phyloP scores from a whole-genome alignment of 768 basidiomycete species.

The Cantharellus cinnabarinus region DNA sequence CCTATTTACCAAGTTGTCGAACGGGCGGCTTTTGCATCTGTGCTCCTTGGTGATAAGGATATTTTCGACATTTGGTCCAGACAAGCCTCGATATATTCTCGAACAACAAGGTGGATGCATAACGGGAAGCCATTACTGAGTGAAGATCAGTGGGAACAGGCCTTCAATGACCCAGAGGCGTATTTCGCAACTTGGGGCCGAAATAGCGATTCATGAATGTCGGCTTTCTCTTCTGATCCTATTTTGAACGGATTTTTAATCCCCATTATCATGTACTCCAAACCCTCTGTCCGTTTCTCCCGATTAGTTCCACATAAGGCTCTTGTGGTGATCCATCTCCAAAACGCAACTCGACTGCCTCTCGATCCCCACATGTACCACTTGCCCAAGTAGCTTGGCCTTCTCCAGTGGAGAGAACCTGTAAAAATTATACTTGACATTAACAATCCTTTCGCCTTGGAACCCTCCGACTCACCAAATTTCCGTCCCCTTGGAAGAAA shows the following conservation, averaged over 20 bases:
- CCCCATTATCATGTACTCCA: not conserved
- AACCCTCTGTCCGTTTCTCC: not conserved
- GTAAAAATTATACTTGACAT: not conserved
- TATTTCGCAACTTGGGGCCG: not conserved
- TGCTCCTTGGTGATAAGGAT: not conserved
- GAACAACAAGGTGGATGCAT: not conserved
- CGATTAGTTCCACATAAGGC: not conserved
- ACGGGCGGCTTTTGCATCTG: not conserved
- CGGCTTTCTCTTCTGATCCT: too few species aligned
- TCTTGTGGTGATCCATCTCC: not conserved
- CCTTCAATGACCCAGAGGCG: not conserved
- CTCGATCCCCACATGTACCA: conserved; percentile 1
- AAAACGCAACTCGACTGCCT: not conserved
- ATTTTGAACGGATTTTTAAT: too few species aligned
- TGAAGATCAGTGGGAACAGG: not conserved
- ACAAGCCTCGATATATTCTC: not conserved
- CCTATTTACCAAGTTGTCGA: not conserved
- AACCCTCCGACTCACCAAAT: conserved; percentile 6
- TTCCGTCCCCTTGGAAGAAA: conserved; percentile 12
- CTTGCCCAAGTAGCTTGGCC: not conserved
- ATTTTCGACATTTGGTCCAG: not conserved
- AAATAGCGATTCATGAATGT: too few species aligned
- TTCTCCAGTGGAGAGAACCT: not conserved
- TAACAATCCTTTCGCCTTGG: too few species aligned
- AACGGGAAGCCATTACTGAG: not conserved